Conservation (phyloP, 805 yeast species). For the Pichia californica region DNA sequence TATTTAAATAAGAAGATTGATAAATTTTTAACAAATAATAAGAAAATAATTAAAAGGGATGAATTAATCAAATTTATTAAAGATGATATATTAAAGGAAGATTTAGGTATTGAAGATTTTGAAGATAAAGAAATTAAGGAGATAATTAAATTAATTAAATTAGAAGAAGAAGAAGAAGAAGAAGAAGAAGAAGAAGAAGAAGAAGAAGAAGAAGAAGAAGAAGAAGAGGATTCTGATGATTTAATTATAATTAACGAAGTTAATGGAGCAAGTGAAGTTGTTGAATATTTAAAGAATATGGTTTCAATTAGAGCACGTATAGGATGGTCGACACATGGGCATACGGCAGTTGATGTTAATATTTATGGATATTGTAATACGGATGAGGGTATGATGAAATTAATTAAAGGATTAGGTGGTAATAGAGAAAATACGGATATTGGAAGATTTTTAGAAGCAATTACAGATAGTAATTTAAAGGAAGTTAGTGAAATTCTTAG, state of each 20-base stretch:
- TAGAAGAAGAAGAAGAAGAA: constrained; percentile 20
- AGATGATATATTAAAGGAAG: constrained; percentile 50
- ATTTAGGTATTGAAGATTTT: constrained; percentile 59
- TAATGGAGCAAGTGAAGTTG: constrained; percentile 20
- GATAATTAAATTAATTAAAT: constrained; percentile 31
- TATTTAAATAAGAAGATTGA: constrained; percentile 46
- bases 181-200: constrained; percentile 44
- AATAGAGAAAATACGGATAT: constrained; percentile 84
- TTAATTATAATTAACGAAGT: constrained; percentile 31
- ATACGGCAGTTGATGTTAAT: constrained; percentile 92
- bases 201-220: constrained; percentile 35
- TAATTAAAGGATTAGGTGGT: constrained; percentile 53
- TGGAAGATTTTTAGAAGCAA: constrained; percentile 64
- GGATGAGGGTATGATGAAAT: constrained; percentile 33
- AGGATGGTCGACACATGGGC: constrained; percentile 98
- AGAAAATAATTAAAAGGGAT: background rate
- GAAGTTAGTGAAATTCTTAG: constrained; percentile 44
- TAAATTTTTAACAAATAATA: constrained; percentile 6
- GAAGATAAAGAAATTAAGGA: constrained; percentile 45
- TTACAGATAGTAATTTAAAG: constrained; percentile 23
- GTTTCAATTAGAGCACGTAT: constrained; percentile 77
- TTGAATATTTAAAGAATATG: constrained; percentile 56
- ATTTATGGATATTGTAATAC: constrained; percentile 75
- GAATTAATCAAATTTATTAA: constrained; percentile 41
- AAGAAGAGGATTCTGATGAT: constrained; percentile 43